phyloP scores from a whole-genome alignment of 2,329 filamentous ascomycete genomes.

The Leptographium procerum region DNA sequence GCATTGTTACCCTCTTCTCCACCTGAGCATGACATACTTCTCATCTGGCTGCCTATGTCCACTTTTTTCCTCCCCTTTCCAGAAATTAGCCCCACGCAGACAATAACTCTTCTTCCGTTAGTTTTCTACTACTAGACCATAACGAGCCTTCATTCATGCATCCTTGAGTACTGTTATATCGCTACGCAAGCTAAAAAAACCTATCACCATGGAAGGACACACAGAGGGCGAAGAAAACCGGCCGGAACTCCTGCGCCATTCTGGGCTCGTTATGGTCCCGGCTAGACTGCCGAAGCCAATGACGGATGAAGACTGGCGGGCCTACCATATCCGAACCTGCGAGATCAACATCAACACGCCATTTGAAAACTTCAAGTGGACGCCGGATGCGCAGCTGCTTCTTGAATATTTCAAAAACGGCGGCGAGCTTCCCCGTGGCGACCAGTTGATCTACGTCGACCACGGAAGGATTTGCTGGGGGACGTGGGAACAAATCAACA shows the following conservation, averaged over 20 bases:
- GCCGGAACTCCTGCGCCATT: background rate
- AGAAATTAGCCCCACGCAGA: too few species aligned
- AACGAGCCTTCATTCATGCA: too few species aligned
- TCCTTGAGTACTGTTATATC: too few species aligned
- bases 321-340: background rate
- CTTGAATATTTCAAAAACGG: background rate
- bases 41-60: too few species aligned
- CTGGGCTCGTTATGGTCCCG: background rate
- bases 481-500: background rate
- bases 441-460: background rate
- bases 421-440: background rate
- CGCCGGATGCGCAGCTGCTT: background rate
- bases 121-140: too few species aligned
- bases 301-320: slow-evolving; percentile 31
- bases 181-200: background rate
- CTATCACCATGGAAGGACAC: slow-evolving; percentile 13
- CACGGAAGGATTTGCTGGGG: background rate
- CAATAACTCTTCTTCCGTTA: too few species aligned
- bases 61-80: too few species aligned
- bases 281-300: background rate
- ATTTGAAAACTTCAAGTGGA: background rate
- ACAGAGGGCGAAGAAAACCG: slow-evolving; percentile 25
- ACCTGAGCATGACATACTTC: too few species aligned
- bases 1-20: too few species aligned
- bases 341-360: background rate